These are phyloP conservation scores for Xylaria bambusicola DNA, from an alignment of 495 filamentous ascomycete species.

Conservation along the genomic window DNA sequence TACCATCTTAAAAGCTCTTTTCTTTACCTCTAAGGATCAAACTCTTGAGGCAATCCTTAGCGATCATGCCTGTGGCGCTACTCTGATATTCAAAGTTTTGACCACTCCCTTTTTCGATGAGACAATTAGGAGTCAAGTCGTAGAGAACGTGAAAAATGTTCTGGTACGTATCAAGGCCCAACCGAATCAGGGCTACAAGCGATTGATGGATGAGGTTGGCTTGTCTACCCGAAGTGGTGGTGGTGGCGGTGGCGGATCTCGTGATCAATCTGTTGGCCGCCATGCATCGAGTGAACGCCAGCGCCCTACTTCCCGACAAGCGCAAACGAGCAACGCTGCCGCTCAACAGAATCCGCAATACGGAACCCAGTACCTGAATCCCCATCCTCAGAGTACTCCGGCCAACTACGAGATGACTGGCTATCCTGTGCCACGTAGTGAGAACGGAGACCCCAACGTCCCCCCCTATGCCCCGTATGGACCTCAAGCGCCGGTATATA, in stretches of 20 bases:
- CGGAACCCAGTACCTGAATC: conserved; percentile 47
- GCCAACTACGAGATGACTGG: conserved; percentile 50
- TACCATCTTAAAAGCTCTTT: conserved; percentile 84
- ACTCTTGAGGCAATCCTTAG: conserved; percentile 86
- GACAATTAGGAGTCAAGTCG: conserved; percentile 78
- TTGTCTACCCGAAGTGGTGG: conserved; percentile 60
- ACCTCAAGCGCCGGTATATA: conserved; percentile 53
- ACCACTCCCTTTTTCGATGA: conserved; percentile 99
- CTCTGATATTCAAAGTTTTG: conserved; percentile 95
- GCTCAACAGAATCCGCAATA: conserved; percentile 44
- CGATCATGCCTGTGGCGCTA: conserved; percentile 91
- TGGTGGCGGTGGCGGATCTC: conserved; percentile 39
- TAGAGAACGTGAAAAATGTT: conserved; percentile 88
- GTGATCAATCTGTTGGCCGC: conserved; percentile 44
- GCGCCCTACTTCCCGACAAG: conserved; percentile 57
- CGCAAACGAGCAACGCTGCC: conserved; percentile 45
- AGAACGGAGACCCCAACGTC: conserved; percentile 58
- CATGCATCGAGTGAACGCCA: conserved; percentile 45
- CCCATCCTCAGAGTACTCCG: conserved; percentile 34
- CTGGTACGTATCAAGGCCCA: conserved; percentile 87
- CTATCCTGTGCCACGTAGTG: conserved; percentile 55
- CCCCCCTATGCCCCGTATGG: conserved; percentile 55
- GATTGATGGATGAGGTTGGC: conserved; percentile 96
- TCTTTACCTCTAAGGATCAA: conserved; percentile 89
- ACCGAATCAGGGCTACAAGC: conserved; percentile 94